Conservation (phyloP, 768 basidiomycete species). For the Tricholoma furcatifolium region DNA sequence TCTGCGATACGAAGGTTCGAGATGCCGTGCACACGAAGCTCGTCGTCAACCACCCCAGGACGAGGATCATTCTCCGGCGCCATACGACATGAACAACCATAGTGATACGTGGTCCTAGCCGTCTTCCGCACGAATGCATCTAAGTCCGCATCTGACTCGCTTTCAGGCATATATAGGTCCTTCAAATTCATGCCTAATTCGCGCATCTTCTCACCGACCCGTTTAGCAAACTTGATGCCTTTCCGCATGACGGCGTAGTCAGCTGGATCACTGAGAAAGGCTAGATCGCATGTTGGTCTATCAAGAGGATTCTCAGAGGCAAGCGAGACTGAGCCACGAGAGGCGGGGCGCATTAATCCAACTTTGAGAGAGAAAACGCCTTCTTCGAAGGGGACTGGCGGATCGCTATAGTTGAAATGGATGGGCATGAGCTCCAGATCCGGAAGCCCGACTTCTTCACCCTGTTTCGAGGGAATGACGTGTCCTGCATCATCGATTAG, state of each 20-base stretch:
- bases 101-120: conserved; percentile 29
- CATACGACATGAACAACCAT: conserved; percentile 34
- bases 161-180: conserved; percentile 22
- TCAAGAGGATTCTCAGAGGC: conserved; percentile 3
- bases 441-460: not conserved
- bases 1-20: conserved; percentile 41
- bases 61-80: conserved; percentile 21
- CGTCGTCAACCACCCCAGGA: conserved; percentile 45
- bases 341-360: conserved; percentile 11
- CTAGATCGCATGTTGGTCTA: conserved; percentile 17
- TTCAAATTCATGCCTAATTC: conserved; percentile 21
- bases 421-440: conserved; percentile 7
- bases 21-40: conserved; percentile 45
- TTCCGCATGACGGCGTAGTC: conserved; percentile 35
- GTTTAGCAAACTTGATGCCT: conserved; percentile 12
- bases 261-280: conserved; percentile 23
- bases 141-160: conserved; percentile 24
- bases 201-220: conserved; percentile 22
- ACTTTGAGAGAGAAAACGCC: conserved; percentile 8
- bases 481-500: not conserved
- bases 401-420: conserved; percentile 1
- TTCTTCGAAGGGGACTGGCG: not conserved
- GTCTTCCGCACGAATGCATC: conserved; percentile 24
- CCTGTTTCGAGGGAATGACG: not conserved
- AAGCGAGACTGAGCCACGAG: conserved; percentile 28